Conservation (phyloP, 2,329 filamentous ascomycete genomes). For the Ophiostoma tasmaniense region DNA sequence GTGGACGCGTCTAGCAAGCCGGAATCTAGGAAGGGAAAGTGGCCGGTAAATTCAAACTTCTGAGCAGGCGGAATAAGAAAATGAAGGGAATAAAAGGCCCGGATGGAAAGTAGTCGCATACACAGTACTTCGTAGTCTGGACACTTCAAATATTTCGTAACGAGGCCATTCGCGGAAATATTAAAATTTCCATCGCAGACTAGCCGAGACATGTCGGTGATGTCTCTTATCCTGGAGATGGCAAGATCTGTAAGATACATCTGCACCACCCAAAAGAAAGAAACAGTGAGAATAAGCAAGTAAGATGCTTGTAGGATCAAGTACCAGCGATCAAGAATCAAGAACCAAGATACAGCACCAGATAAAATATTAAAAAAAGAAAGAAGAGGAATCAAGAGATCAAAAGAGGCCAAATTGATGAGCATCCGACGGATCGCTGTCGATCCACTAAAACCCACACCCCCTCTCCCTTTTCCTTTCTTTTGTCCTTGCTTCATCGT, state of each 20-base stretch:
- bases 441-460: background rate
- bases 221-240: background rate
- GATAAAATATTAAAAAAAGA: no score
- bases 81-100: background rate
- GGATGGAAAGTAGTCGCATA: background rate
- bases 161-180: background rate
- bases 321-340: background rate
- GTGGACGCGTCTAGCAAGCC: background rate
- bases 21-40: background rate
- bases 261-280: background rate
- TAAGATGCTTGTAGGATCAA: background rate
- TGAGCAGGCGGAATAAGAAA: background rate
- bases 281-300: background rate
- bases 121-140: background rate
- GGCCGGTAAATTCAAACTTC: background rate
- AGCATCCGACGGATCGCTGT: background rate
- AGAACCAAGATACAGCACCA: background rate
- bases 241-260: background rate
- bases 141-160: no score
- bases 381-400: background rate
- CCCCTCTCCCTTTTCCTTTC: constrained; percentile 4
- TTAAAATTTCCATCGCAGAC: background rate
- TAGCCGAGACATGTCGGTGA: background rate
- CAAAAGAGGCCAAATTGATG: background rate
- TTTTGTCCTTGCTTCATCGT: background rate